phyloP scores from a whole-genome alignment of 345 rosid species.

The Chamaenerion angustifolium region DNA sequence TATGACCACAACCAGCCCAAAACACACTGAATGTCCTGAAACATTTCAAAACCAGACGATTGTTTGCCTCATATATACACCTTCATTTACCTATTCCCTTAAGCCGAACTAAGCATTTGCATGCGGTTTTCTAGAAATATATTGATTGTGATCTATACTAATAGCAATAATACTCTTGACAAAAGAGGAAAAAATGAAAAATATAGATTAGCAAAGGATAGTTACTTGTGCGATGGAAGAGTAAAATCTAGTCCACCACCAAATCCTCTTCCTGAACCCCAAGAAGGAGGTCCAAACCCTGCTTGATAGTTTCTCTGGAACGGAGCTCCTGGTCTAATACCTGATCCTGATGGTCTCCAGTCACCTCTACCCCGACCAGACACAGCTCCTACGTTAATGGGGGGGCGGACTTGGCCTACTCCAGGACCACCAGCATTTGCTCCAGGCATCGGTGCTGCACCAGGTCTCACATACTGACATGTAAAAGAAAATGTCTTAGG shows the following conservation, averaged over 20 bases:
- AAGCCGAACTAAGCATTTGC: no score
- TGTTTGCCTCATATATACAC: no score
- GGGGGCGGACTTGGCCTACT: constrained; percentile 76
- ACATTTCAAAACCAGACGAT: no score
- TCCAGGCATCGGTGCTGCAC: constrained; percentile 57
- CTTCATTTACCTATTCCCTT: no score
- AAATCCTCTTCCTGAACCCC: constrained; percentile 78
- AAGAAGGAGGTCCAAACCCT: constrained; percentile 39
- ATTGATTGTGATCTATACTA: no score
- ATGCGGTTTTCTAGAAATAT: no score
- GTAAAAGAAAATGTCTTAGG: constrained; percentile 14
- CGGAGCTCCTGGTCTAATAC: constrained; percentile 41
- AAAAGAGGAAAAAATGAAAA: background rate
- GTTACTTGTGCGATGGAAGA: constrained; percentile 97
- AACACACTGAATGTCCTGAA: no score
- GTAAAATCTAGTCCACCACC: constrained; percentile 80
- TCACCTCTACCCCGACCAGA: constrained; percentile 96
- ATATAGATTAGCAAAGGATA: constrained; percentile 3
- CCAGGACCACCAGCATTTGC: constrained; percentile 16
- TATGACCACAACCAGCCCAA: no score
- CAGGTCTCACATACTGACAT: constrained; percentile 99
- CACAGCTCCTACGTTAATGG: constrained; percentile 35
- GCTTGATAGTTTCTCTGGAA: constrained; percentile 47
- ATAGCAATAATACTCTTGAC: no score
- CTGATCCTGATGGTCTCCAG: constrained; percentile 67